Conservation (phyloP, 208 protist genomes). For the Leishmania lainsoni region DNA sequence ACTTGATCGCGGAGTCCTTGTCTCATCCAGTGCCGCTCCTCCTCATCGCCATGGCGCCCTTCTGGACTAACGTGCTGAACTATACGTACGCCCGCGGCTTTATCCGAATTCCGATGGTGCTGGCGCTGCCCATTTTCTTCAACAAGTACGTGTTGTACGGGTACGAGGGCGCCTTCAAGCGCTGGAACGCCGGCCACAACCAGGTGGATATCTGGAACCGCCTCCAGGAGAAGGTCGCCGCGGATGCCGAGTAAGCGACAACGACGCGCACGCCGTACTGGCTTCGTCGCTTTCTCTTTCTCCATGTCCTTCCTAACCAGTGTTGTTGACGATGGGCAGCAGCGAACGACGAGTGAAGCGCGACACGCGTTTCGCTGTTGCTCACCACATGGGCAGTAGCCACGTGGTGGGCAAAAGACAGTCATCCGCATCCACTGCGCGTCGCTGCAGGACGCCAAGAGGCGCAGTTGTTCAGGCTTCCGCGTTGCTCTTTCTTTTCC, state of each 20-base stretch:
- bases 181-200: constrained; percentile 86
- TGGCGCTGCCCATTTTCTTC: constrained; percentile 77
- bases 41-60: constrained; percentile 42
- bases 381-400: not conserved
- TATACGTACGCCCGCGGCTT: constrained; percentile 86
- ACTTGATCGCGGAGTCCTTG: not conserved
- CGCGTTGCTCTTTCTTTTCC: not conserved
- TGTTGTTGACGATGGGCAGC: not conserved
- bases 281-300: not conserved
- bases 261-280: not conserved
- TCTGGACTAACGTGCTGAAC: constrained; percentile 84
- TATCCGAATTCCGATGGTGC: constrained; percentile 82
- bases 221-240: constrained; percentile 75
- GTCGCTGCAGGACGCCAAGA: not conserved
- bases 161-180: constrained; percentile 71
- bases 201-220: constrained; percentile 86
- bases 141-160: constrained; percentile 83
- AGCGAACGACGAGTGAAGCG: not conserved
- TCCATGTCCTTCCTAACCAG: not conserved
- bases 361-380: not conserved
- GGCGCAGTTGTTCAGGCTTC: not conserved
- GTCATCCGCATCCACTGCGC: not conserved
- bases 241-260: constrained; percentile 38
- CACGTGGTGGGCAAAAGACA: not conserved
- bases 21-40: not conserved